Conservation (phyloP, 2,329 filamentous ascomycete species). For the Exserohilum rostratum region DNA sequence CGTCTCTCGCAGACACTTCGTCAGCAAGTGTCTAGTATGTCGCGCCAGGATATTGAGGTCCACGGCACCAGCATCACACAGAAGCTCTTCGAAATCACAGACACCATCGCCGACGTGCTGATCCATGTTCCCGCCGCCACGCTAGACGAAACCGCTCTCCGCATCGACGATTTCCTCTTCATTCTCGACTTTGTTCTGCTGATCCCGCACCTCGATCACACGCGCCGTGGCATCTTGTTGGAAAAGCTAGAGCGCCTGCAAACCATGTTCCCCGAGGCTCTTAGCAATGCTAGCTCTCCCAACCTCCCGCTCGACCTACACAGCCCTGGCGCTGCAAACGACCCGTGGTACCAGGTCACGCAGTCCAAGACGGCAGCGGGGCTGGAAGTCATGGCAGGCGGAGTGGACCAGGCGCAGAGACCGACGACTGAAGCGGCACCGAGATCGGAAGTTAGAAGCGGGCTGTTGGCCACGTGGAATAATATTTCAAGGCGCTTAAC, state of each 20-base stretch:
- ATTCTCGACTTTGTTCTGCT: slow-evolving; percentile 59
- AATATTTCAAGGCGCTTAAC: slow-evolving; percentile 41
- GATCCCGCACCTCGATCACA: slow-evolving; percentile 56
- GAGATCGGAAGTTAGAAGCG: slow-evolving; percentile 20
- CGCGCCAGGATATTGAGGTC: slow-evolving; percentile 57
- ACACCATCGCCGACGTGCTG: slow-evolving; percentile 64
- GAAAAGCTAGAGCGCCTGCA: slow-evolving; percentile 51
- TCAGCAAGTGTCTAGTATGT: slow-evolving; percentile 51
- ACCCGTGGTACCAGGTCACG: slow-evolving; percentile 45
- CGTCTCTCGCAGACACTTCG: slow-evolving; percentile 53
- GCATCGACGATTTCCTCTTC: slow-evolving; percentile 62
- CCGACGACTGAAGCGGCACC: slow-evolving; percentile 14
- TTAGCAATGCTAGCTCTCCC: slow-evolving; percentile 40
- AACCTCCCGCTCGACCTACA: slow-evolving; percentile 39
- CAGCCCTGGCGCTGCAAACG: slow-evolving; percentile 29
- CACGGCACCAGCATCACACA: slow-evolving; percentile 64
- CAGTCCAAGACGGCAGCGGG: slow-evolving; percentile 43
- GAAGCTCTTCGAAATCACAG: slow-evolving; percentile 66
- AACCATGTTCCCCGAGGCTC: slow-evolving; percentile 44
- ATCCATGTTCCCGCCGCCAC: slow-evolving; percentile 58
- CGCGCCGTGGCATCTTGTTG: slow-evolving; percentile 53
- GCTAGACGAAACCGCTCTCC: slow-evolving; percentile 54
- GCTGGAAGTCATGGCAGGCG: slow-evolving; percentile 28
- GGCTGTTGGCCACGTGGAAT: slow-evolving; percentile 41
- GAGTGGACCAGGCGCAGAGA: slow-evolving; percentile 9